These are phyloP conservation scores for Ulota crispa DNA, from an alignment of 225 moss, liverwort and hornwort species.

Conservation along the genomic window DNA sequence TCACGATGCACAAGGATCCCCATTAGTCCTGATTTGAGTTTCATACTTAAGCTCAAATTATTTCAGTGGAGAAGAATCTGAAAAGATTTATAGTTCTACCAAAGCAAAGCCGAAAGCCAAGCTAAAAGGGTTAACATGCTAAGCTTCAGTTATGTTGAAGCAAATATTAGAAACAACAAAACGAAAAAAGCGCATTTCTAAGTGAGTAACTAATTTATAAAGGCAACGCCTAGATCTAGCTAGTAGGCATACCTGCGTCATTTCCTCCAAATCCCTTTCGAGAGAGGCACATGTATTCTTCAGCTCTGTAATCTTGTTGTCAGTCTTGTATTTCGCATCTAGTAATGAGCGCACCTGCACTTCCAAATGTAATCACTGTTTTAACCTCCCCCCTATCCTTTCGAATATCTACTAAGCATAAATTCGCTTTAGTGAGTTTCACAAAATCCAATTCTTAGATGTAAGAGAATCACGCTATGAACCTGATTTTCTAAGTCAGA, in stretches of 20 bases:
- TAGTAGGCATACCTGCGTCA: conserved; percentile 54
- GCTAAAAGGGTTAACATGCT: conserved; percentile 9
- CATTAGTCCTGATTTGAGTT: not conserved
- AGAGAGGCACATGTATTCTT: conserved; percentile 63
- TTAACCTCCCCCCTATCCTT: not conserved
- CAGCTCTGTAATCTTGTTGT: conserved; percentile 74
- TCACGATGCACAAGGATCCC: conserved; percentile 1
- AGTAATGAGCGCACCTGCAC: conserved; percentile 73
- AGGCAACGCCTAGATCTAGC: not conserved
- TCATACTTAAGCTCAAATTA: not conserved
- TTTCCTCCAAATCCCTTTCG: conserved; percentile 83
- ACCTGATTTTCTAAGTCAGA: conserved; percentile 79
- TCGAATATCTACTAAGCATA: not conserved
- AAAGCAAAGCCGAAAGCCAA: not conserved
- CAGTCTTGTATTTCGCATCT: conserved; percentile 79
- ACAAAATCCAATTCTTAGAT: not conserved
- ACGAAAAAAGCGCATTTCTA: not conserved
- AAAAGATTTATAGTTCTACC: not conserved
- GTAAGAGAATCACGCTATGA: not conserved
- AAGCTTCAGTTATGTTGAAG: not conserved
- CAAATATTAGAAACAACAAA: not conserved
- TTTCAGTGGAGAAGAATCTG: not conserved
- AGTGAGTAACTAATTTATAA: not conserved
- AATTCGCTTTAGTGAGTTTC: not conserved
- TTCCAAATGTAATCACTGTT: not conserved